Base-by-base conservation (phyloP, 2,329 filamentous ascomycete genomes). In the Arthroderma sp. region DNA sequence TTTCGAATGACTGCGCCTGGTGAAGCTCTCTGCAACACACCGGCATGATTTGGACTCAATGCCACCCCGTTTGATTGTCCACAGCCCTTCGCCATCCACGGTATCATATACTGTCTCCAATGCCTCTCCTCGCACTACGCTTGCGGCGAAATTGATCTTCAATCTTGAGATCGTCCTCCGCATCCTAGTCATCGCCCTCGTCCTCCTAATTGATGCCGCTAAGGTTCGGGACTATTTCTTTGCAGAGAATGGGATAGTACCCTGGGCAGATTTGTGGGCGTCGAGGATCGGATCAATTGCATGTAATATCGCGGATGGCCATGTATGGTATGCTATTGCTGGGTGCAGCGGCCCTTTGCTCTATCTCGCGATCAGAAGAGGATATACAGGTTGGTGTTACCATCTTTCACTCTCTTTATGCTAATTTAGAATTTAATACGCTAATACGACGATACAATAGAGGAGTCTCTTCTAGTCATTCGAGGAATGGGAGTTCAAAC, bases 71-170 rank as follows among this genome's bases (percentile, higher is more conserved):
- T 60, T 67, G 29, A 58, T 55, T 37, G 49, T 60, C 37, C 57
- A 60, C 43, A 63, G 63, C 50, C 83, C 85, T 41, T 88, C 91
- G 27, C 82, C 86, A 39, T 93, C 87, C 2, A 94, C 91, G n/a
- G 80, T 85, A 60, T 83, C 85, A 53, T 96, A 89, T 72, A 93
- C 83, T 29, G 85, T 95, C 45, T 91, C 88, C 32, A 95, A 88
- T 47, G 77, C 79, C 38, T 78, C 83, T 8, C 58, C 63, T 8
- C 65, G 64, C 32, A 61, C 61, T 6, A 73, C 68, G 10, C 56
- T 73, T 30, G 56, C 69, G 9, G 66, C 72, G 8, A 68, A 63
- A 46, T 46, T 69, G 39, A 52, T 66, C 4, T 69, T 66, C 52
- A 60, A 63, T 48, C 45, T 71, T 30, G 60, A 67, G 37, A 53